phyloP scores from a whole-genome alignment of 805 yeast genomes.

The Pichia cephalocereana region DNA sequence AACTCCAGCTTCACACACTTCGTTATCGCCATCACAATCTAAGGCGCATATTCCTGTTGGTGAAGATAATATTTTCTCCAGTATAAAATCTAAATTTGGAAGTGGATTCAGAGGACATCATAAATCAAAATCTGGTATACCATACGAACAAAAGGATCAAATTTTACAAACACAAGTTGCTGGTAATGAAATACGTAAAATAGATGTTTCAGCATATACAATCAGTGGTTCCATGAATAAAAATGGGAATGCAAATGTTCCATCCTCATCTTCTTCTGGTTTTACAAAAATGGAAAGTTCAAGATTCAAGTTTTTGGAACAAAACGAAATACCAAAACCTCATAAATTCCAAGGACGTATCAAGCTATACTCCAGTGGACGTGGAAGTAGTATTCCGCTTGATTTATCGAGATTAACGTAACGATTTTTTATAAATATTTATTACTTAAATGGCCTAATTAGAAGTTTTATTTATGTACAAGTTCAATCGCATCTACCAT shows the following conservation, averaged over 20 bases:
- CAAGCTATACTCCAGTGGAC: slow-evolving; percentile 89
- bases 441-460: too few species aligned
- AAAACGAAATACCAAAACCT: slow-evolving; percentile 76
- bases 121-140: neutral
- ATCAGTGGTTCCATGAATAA: slow-evolving; percentile 31
- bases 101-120: slow-evolving; percentile 4
- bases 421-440: neutral
- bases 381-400: slow-evolving; percentile 87
- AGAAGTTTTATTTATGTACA: too few species aligned
- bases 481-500: slow-evolving; percentile 35
- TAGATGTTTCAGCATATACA: slow-evolving; percentile 59
- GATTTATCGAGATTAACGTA: slow-evolving; percentile 30
- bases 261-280: neutral
- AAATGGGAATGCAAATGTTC: slow-evolving; percentile 2
- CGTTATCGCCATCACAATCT: slow-evolving; percentile 4
- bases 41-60: slow-evolving; percentile 4
- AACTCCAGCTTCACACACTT: neutral
- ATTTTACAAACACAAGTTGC: slow-evolving; percentile 35
- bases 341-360: slow-evolving; percentile 60
- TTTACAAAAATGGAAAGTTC: slow-evolving; percentile 51
- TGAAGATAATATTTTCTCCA: slow-evolving; percentile 3
- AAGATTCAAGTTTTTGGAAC: slow-evolving; percentile 64
- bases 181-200: slow-evolving; percentile 46
- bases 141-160: slow-evolving; percentile 3
- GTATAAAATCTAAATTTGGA: slow-evolving; percentile 10